phyloP scores from a whole-genome alignment of 1,284 basidiomycete genomes.

The Rhodotorula sp. region DNA sequence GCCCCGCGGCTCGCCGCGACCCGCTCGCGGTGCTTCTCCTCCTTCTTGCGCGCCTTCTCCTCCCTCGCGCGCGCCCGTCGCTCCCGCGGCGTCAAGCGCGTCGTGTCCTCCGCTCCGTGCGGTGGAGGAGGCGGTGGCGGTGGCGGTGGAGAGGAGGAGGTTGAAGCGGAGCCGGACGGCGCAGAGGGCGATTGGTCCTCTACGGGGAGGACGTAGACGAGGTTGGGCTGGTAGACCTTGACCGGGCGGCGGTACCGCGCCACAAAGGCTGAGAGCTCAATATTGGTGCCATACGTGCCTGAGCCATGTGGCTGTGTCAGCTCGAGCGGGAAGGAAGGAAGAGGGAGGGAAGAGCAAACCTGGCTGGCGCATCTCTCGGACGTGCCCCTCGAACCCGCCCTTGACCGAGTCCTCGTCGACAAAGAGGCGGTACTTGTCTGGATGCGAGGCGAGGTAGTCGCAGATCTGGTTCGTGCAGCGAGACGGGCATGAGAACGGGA shows the following conservation, averaged over 20 bases:
- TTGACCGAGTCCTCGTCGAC: conserved; percentile 77
- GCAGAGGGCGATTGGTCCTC: conserved; percentile 23
- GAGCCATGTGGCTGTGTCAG: conserved; percentile 8
- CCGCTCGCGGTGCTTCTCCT: conserved; percentile 35
- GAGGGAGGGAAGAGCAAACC: conserved; percentile 53
- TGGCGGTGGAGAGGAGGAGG: conserved; percentile 2
- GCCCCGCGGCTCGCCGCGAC: conserved; percentile 21
- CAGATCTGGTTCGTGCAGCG: conserved; percentile 57
- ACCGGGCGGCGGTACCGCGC: conserved; percentile 74
- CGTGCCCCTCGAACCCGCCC: conserved; percentile 61
- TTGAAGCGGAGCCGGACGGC: background rate
- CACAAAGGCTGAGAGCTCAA: conserved; percentile 86
- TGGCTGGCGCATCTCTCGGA: conserved; percentile 71
- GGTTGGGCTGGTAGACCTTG: conserved; percentile 85
- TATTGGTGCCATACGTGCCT: conserved; percentile 87
- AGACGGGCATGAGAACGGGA: no score
- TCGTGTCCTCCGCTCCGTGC: conserved; percentile 47
- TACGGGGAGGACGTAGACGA: conserved; percentile 50
- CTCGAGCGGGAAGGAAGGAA: no score
- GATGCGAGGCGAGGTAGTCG: conserved; percentile 72
- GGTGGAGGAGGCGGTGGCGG: conserved; percentile 47
- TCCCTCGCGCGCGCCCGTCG: conserved; percentile 6
- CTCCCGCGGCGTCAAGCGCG: conserved; percentile 17
- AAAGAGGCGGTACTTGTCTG: conserved; percentile 77
- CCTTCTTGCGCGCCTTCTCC: conserved; percentile 35